phyloP scores from a whole-genome alignment of 129 eudicot genomes.

The Flaveria brownii region DNA sequence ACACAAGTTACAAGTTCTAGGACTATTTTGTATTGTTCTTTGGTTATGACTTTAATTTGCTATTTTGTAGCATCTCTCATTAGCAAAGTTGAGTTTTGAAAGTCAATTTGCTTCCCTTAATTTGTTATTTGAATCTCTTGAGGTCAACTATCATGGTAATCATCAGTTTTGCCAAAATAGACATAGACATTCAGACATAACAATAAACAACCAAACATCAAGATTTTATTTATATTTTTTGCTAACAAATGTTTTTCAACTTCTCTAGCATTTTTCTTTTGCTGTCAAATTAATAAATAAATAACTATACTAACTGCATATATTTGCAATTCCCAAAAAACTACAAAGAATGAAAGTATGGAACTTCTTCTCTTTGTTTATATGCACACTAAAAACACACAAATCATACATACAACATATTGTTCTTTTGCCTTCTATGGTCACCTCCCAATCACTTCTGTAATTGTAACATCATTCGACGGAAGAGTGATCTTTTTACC shows the following conservation, averaged over 20 bases:
- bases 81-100: too few relatives aligned
- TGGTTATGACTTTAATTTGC: too few relatives aligned
- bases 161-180: too few relatives aligned
- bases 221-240: not conserved
- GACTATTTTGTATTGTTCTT: too few relatives aligned
- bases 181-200: not conserved
- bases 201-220: not conserved
- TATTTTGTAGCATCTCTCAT: too few relatives aligned
- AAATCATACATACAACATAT: not conserved
- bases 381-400: conserved; percentile 4
- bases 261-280: not conserved
- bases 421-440: conserved; percentile 5
- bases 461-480: conserved; percentile 47
- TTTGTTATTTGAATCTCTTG: too few relatives aligned
- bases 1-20: too few relatives aligned
- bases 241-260: not conserved
- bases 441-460: conserved; percentile 38
- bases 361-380: conserved; percentile 3
- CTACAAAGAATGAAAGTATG: not conserved
- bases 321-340: not conserved
- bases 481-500: conserved; percentile 34
- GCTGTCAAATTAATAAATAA: not conserved
- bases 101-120: too few relatives aligned
- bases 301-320: not conserved
- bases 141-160: too few relatives aligned